Evolutionary conservation across 441 rosid genomes (phyloP), one percentile per base, ranked within the genome.

Genomic region (Pelargonium australe): DNA sequence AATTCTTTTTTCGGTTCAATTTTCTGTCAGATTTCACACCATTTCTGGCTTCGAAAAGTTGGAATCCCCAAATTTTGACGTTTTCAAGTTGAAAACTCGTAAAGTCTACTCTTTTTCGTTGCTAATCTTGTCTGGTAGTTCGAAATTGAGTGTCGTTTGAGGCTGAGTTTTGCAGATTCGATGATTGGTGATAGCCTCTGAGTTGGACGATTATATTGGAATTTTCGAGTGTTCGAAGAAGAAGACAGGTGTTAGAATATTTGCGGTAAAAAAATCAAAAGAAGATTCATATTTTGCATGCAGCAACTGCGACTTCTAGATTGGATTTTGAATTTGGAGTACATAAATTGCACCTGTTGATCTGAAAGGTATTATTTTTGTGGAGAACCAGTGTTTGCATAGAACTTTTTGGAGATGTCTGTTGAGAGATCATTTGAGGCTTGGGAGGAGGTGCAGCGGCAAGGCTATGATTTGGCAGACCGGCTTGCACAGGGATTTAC

Each of bases 401-500:
- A 72, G 49, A 62, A 40, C 41, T 11, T 7, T 49, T 7, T 17
- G 31, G 49, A 55, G 65, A 88, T 89, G 95, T 90, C 95, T 5
- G 88, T 85, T 65, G 98, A 89, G 78, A 86, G 94, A 72, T 85
- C 96, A 11, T 83, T 92, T 10, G 96, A 89, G 77, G 94, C 95
- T 1, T 90, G 97, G 96, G 96, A 90, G 74, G 96, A 89, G 85
- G 96, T 92, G 63, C 98, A 88, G 68, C 72, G 76, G 63, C 76
- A 73, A n/a, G 76, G 72, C 0, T 68, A 68, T 37, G 69, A 37
- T 20, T 61, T 65, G 25, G 51, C 49, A 5, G 64, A 49, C 34
- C 64, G 68, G 47, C 63, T 53, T 0, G 13, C 51, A 0, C 51
- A 45, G 51, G 51, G 51, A 45, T 23, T 9, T 45, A 6, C 16